Evolutionary conservation across 1,139 yeast species (phyloP).

Genomic region (Hanseniaspora sp.): DNA sequence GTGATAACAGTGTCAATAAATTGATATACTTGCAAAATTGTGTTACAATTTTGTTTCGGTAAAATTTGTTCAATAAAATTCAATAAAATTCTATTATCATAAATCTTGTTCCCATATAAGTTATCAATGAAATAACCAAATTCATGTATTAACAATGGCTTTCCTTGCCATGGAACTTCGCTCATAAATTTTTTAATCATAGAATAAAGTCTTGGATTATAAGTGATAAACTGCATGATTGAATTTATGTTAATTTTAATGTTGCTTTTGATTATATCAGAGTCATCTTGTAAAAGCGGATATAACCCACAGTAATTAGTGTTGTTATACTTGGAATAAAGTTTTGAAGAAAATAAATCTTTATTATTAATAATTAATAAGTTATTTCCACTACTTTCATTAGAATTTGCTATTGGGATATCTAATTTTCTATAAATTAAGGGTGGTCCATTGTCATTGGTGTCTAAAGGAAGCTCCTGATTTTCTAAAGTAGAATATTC

Average conservation of each 20-base stretch:
- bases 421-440: constrained; percentile 14
- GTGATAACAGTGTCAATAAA: background rate
- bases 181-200: constrained; percentile 5
- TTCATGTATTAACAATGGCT: constrained; percentile 56
- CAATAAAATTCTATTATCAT: background rate
- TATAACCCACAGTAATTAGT: constrained; percentile 79
- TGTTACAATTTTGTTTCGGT: background rate
- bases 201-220: background rate
- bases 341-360: background rate
- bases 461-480: background rate
- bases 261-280: background rate
- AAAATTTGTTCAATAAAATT: background rate
- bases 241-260: constrained; percentile 5
- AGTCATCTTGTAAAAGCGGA: constrained; percentile 42
- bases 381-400: background rate
- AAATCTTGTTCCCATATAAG: background rate
- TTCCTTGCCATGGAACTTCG: constrained; percentile 18
- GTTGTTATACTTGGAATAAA: constrained; percentile 46
- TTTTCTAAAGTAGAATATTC: background rate
- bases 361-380: background rate
- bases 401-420: background rate
- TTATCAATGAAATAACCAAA: constrained; percentile 78
- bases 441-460: constrained; percentile 8
- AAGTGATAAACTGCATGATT: constrained; percentile 1
- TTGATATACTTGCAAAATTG: constrained; percentile 1